Evolutionary conservation across 2,329 filamentous ascomycete genomes (phyloP).

Genomic region (Monilinia fructigena): DNA sequence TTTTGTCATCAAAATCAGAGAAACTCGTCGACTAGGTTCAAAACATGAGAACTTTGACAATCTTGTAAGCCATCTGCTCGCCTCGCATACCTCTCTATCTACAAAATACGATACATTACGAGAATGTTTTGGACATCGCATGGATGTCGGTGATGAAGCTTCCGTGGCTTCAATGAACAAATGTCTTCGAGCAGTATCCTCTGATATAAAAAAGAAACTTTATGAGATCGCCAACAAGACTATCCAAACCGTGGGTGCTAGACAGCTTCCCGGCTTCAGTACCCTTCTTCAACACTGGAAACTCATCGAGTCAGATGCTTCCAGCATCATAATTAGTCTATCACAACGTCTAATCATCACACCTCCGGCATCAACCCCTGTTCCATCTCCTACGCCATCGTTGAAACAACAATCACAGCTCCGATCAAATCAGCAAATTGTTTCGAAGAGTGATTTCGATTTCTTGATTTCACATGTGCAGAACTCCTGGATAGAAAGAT

Average conservation of each 20-base stretch:
- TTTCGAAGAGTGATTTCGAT: not conserved
- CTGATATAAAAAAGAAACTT: slow-evolving; percentile 15
- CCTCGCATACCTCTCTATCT: not conserved
- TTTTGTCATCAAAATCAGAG: slow-evolving; percentile 15
- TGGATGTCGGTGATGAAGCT: slow-evolving; percentile 14
- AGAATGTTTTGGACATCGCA: slow-evolving; percentile 10
- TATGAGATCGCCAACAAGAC: slow-evolving; percentile 7
- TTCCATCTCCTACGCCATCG: not conserved
- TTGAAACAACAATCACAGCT: not conserved
- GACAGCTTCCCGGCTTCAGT: slow-evolving; percentile 12
- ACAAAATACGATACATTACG: slow-evolving; percentile 10
- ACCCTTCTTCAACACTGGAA: slow-evolving; percentile 18
- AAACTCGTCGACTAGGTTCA: slow-evolving; percentile 17
- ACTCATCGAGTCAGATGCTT: slow-evolving; percentile 8
- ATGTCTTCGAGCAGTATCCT: slow-evolving; percentile 16
- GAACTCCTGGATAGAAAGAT: slow-evolving; percentile 15
- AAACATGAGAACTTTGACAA: slow-evolving; percentile 19
- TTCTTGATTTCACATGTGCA: slow-evolving; percentile 9
- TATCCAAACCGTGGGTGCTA: not conserved
- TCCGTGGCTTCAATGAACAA: slow-evolving; percentile 1
- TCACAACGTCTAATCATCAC: slow-evolving; percentile 20
- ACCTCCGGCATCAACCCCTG: not conserved
- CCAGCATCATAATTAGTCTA: slow-evolving; percentile 6
- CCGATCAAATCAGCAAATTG: slow-evolving; percentile 3
- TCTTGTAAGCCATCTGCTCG: not conserved